Evolutionary conservation across 2,329 filamentous ascomycete genomes (phyloP).

Genomic region (Exophiala phaeomuriformis): DNA sequence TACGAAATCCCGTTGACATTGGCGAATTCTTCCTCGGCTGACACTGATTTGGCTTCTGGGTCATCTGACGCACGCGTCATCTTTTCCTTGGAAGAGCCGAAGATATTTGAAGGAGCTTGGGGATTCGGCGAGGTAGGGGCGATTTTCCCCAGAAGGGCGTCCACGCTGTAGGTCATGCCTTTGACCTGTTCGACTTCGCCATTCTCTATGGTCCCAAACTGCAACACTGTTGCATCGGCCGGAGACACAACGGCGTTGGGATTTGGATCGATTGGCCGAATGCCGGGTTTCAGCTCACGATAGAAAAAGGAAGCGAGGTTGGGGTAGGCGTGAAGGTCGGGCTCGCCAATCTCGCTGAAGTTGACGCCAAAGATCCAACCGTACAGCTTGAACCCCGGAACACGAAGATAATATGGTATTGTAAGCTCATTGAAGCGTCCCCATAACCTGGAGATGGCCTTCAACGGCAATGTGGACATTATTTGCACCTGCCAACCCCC

Average conservation of each 20-base stretch:
- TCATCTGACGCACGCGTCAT: conserved; percentile 31
- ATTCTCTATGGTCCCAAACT: conserved; percentile 84
- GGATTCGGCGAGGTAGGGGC: conserved; percentile 41
- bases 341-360: conserved; percentile 77
- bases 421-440: conserved; percentile 83
- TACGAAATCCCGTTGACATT: conserved; percentile 92
- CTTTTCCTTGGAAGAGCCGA: conserved; percentile 32
- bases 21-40: conserved; percentile 85
- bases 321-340: conserved; percentile 79
- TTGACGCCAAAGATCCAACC: conserved; percentile 86
- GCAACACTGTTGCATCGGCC: conserved; percentile 81
- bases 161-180: conserved; percentile 94
- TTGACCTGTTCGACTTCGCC: conserved; percentile 98
- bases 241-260: conserved; percentile 76
- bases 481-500: conserved; percentile 82
- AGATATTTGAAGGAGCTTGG: conserved; percentile 30
- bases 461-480: conserved; percentile 87
- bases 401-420: conserved; percentile 78
- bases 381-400: conserved; percentile 88
- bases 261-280: conserved; percentile 74
- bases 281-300: conserved; percentile 81
- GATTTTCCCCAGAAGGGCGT: conserved; percentile 70
- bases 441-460: conserved; percentile 84
- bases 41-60: conserved; percentile 44
- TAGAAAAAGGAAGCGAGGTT: conserved; percentile 98